Conservation (phyloP, 202 grass and related monocot genomes). For the Hordeum pubiflorum region DNA sequence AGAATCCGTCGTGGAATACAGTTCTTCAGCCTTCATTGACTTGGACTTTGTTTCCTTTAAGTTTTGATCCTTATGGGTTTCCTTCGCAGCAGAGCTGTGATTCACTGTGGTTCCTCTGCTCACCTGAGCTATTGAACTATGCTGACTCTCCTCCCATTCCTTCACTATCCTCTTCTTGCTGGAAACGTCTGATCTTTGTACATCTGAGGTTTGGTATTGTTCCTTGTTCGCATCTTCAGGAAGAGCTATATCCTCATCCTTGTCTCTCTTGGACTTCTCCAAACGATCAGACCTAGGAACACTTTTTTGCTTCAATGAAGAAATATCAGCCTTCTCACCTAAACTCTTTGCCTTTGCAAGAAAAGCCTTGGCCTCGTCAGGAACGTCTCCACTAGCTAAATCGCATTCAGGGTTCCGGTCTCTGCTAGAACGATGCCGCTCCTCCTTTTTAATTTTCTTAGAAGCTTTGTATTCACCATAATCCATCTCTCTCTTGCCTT, state of each 20-base stretch:
- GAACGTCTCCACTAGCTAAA: slow-evolving; percentile 35
- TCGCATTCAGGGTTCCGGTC: slow-evolving; percentile 36
- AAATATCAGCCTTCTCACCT: slow-evolving; percentile 33
- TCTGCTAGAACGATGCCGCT: slow-evolving; percentile 36
- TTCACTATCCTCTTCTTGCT: slow-evolving; percentile 64
- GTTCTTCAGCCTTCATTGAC: slow-evolving; percentile 40
- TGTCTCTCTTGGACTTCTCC: slow-evolving; percentile 42
- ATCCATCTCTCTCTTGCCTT: slow-evolving; percentile 69
- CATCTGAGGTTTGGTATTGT: slow-evolving; percentile 40
- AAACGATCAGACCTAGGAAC: slow-evolving; percentile 33
- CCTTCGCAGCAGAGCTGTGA: slow-evolving; percentile 29
- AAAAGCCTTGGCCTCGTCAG: slow-evolving; percentile 37
- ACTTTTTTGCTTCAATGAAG: slow-evolving; percentile 38
- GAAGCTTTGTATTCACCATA: slow-evolving; percentile 50
- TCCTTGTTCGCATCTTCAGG: slow-evolving; percentile 43
- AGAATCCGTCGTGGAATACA: slow-evolving; percentile 7
- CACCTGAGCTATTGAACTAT: slow-evolving; percentile 30
- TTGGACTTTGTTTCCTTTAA: slow-evolving; percentile 55
- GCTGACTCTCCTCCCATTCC: slow-evolving; percentile 54
- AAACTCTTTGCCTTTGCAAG: slow-evolving; percentile 40
- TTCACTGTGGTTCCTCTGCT: slow-evolving; percentile 29
- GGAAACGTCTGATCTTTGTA: slow-evolving; percentile 45
- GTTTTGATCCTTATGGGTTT: slow-evolving; percentile 32
- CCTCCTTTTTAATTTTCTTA: slow-evolving; percentile 87
- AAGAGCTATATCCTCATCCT: slow-evolving; percentile 30